These are phyloP conservation scores for Candida rishiriensis DNA, from an alignment of 805 yeast genomes.

Conservation along the genomic window DNA sequence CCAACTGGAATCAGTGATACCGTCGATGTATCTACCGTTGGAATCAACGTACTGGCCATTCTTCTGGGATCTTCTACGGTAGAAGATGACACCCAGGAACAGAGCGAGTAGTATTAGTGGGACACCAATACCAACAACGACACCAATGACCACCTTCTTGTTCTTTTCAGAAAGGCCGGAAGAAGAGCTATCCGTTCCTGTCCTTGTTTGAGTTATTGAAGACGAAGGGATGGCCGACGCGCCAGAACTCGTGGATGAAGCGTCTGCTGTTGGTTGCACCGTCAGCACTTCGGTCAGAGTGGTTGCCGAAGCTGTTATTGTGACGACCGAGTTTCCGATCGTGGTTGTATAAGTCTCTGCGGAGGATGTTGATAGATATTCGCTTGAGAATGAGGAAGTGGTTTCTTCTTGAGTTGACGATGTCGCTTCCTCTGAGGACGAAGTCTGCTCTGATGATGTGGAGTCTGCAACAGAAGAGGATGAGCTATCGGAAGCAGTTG, in stretches of 20 bases:
- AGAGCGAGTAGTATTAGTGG: slow-evolving; percentile 42
- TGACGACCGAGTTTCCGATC: not conserved
- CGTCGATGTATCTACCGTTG: slow-evolving; percentile 30
- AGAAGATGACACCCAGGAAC: slow-evolving; percentile 10
- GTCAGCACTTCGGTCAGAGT: slow-evolving; percentile 19
- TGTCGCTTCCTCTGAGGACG: not conserved
- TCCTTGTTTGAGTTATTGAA: slow-evolving; percentile 19
- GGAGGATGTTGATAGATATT: not conserved
- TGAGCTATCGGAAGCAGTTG: slow-evolving; percentile 3
- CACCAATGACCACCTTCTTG: slow-evolving; percentile 58
- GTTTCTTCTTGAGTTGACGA: not conserved
- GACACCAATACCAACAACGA: slow-evolving; percentile 68
- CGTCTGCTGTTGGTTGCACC: slow-evolving; percentile 2
- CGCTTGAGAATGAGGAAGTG: not conserved
- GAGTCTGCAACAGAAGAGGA: slow-evolving; percentile 3
- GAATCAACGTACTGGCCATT: slow-evolving; percentile 31
- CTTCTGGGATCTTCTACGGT: slow-evolving; percentile 14
- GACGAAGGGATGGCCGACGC: slow-evolving; percentile 27
- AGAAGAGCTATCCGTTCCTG: slow-evolving; percentile 7
- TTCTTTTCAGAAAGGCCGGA: slow-evolving; percentile 46
- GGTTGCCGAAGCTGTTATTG: slow-evolving; percentile 4
- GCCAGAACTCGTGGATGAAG: not conserved
- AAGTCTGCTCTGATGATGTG: slow-evolving; percentile 2
- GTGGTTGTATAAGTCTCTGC: slow-evolving; percentile 5
- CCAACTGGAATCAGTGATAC: slow-evolving; percentile 23